Evolutionary conservation across 73 alveolate genomes (phyloP), one percentile per base, ranked within the genome.

Genomic region (Loxodes magnus): DNA sequence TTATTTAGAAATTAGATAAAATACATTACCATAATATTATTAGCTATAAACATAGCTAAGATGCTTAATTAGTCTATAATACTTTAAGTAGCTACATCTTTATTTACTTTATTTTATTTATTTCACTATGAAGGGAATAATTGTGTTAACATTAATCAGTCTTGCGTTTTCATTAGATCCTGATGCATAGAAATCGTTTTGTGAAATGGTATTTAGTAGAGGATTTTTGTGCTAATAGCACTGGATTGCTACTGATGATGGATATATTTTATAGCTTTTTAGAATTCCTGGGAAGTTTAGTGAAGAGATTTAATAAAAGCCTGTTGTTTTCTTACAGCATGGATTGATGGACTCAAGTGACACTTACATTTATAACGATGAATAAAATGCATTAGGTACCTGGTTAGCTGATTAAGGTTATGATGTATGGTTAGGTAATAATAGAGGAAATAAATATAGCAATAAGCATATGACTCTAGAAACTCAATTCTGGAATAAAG

Each of bases 361-460:
- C 72, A 65, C 79, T 52, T 85, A 76, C 71, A 70, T 90, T 12
- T 51, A 79, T 44, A 83, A 90, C 51, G 79, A 60, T 38, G 82
- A 54, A 30, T 76, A 76, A 22, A 62, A 49, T 23, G 87, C 97
- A 5, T 82, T 85, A 17, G 96, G 86, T 30, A 77, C 78, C 56
- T 43, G 71, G 36, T 67, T 69, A 1, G 71, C 83, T 34, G 42
- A 41, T 5, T 51, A 74, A 60, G 88, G 94, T 7, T 70, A 54
- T 76, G 96, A 89, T 56, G 96, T 89, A 5, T 89, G 96, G 96
- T 30, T 89, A 17, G 93, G 94, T 4, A 73, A 75, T 36, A 58
- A 56, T 35, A 74, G 98, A 67, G 98, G 98, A 12, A 44, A 57
- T 38, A 37, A 49, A 16, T 63, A 52, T 53, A 39, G 68, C 9